phyloP scores from a whole-genome alignment of 768 basidiomycete genomes.

The Leccinum obscurum region DNA sequence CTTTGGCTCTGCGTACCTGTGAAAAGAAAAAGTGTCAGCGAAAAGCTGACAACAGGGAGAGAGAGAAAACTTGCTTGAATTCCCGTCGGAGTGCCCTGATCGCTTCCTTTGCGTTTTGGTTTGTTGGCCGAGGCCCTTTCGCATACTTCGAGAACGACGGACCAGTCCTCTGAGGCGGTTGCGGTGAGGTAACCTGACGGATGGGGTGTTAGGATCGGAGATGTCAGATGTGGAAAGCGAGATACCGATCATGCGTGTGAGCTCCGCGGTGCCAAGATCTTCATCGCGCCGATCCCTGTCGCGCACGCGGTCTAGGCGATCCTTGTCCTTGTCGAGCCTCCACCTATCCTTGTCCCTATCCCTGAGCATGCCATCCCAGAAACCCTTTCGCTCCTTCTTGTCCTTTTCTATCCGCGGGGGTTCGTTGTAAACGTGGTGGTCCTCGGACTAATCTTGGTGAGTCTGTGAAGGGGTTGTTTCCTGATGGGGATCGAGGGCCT shows the following conservation, averaged over 20 bases:
- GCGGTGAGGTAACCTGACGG: slow-evolving; percentile 67
- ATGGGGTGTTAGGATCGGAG: neutral
- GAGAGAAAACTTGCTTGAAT: no score
- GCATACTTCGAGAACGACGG: slow-evolving; percentile 80
- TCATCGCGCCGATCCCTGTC: slow-evolving; percentile 36
- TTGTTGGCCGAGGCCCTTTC: slow-evolving; percentile 78
- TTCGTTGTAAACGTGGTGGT: slow-evolving; percentile 26
- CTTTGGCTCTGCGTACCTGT: slow-evolving; percentile 71
- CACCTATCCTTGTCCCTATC: slow-evolving; percentile 38
- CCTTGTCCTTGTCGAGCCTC: slow-evolving; percentile 28
- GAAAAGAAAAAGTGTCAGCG: neutral
- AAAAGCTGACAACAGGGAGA: no score
- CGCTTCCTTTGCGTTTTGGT: slow-evolving; percentile 77
- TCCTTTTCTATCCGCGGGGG: slow-evolving; percentile 37
- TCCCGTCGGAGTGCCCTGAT: no score
- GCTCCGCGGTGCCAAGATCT: slow-evolving; percentile 50
- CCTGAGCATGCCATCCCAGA: slow-evolving; percentile 47
- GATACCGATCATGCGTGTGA: slow-evolving; percentile 73
- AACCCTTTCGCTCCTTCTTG: slow-evolving; percentile 53
- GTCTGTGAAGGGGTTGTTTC: slow-evolving; percentile 16
- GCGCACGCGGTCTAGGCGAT: slow-evolving; percentile 31
- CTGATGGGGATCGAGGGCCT: slow-evolving; percentile 58
- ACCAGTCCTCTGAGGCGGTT: slow-evolving; percentile 80
- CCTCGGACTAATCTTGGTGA: slow-evolving; percentile 33
- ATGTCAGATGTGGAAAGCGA: neutral